Evolutionary conservation across 208 protist genomes (phyloP).

Genomic region (Crithidia fasciculata): DNA sequence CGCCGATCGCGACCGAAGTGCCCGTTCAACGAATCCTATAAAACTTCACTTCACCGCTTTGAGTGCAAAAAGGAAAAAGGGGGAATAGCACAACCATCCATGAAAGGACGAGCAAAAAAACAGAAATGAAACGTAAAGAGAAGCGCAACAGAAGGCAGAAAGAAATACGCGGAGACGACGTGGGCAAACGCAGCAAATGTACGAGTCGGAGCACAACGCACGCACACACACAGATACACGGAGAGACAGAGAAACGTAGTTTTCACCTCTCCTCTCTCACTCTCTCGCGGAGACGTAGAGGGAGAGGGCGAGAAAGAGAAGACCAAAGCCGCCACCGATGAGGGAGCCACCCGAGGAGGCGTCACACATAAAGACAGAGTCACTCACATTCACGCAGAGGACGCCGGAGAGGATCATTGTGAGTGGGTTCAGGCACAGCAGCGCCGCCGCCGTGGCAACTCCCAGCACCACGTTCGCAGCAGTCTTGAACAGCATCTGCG

Average conservation of each 20-base stretch:
- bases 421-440: conserved; percentile 77
- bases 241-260: too few species aligned
- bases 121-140: neutral
- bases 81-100: too few species aligned
- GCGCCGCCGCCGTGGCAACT: conserved; percentile 53
- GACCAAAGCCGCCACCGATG: conserved; percentile 68
- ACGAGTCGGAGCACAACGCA: neutral
- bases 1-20: too few species aligned
- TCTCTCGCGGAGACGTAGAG: conserved; percentile 69
- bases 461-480: conserved; percentile 64
- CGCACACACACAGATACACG: neutral
- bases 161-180: neutral
- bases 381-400: conserved; percentile 64
- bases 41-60: too few species aligned
- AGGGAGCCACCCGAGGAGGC: conserved; percentile 59
- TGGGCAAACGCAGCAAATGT: neutral
- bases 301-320: conserved; percentile 54
- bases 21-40: too few species aligned
- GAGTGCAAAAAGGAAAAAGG: too few species aligned
- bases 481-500: conserved; percentile 63
- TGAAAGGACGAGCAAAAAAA: neutral
- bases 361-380: conserved; percentile 76
- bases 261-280: neutral
- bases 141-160: neutral
- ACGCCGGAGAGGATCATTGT: conserved; percentile 66